Percentiles rank a stretch among this genome's conserved stretches.
Evolutionary conservation across 768 basidiomycete genomes (phyloP).

Genomic region (Saitozyma podzolica): DNA sequence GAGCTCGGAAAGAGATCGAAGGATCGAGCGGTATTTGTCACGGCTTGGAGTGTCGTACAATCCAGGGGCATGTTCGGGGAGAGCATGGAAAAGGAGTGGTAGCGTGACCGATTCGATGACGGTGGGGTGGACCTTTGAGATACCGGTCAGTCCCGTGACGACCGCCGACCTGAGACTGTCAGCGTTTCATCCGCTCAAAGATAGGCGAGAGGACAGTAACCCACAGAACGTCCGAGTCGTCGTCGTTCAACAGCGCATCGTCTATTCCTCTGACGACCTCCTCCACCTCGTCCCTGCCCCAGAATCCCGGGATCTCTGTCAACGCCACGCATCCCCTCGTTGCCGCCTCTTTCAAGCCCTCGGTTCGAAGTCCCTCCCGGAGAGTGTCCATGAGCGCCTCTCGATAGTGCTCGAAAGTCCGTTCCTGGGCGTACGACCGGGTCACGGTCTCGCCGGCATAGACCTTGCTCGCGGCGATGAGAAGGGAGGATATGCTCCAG

Average conservation of each 20-base stretch:
- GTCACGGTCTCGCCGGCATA: conserved; percentile 31
- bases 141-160: conserved; percentile 44
- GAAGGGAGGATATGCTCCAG: conserved; percentile 58
- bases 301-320: conserved; percentile 64
- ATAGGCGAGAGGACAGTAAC: conserved; percentile 1
- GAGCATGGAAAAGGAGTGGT: conserved; percentile 71
- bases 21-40: conserved; percentile 66
- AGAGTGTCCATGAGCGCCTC: conserved; percentile 61
- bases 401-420: conserved; percentile 64
- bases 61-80: conserved; percentile 69
- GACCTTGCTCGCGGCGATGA: conserved; percentile 57
- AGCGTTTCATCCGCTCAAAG: background rate
- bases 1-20: conserved; percentile 69
- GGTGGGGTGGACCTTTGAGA: conserved; percentile 60
- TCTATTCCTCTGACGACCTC: conserved; percentile 76
- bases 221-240: conserved; percentile 58
- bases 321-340: conserved; percentile 53
- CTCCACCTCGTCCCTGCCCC: conserved; percentile 71
- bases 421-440: conserved; percentile 40
- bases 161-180: conserved; percentile 35
- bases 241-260: conserved; percentile 63
- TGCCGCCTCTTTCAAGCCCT: conserved; percentile 30
- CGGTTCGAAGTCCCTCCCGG: conserved; percentile 41
- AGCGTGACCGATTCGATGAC: conserved; percentile 74
- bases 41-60: conserved; percentile 62